phyloP scores from a whole-genome alignment of 768 basidiomycete genomes.

The Rhodosporidiobolus odoratus region DNA sequence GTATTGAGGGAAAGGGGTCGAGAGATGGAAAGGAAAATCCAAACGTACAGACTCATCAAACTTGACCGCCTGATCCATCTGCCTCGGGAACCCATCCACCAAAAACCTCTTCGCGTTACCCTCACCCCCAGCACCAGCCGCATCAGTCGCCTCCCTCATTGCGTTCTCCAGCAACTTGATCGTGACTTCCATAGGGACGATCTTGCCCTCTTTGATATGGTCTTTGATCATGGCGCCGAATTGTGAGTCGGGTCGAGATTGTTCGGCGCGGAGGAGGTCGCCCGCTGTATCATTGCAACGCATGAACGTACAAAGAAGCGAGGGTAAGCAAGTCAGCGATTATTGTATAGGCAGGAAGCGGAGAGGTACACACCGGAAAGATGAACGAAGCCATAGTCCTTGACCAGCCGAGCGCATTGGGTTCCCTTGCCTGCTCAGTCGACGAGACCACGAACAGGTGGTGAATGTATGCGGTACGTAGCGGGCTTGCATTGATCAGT shows the following conservation, averaged over 20 bases:
- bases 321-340: not conserved
- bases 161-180: conserved; percentile 91
- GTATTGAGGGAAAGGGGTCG: not conserved
- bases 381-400: conserved; percentile 82
- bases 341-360: conserved; percentile 8
- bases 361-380: conserved; percentile 69
- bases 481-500: conserved; percentile 2
- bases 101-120: conserved; percentile 67
- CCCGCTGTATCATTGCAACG: conserved; percentile 59
- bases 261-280: conserved; percentile 94
- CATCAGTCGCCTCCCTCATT: conserved; percentile 56
- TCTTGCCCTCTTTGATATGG: conserved; percentile 82
- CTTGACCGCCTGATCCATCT: conserved; percentile 93
- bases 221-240: conserved; percentile 78
- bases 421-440: conserved; percentile 80
- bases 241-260: conserved; percentile 56
- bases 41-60: conserved; percentile 74
- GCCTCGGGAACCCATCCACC: conserved; percentile 93
- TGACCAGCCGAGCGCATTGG: conserved; percentile 77
- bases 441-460: not conserved
- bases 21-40: not conserved
- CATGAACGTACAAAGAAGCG: not conserved
- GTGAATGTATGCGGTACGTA: conserved; percentile 10
- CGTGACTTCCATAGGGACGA: conserved; percentile 96
- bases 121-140: conserved; percentile 49